phyloP scores from a whole-genome alignment of 495 filamentous ascomycete genomes.

The Chlorociboria aeruginascens region DNA sequence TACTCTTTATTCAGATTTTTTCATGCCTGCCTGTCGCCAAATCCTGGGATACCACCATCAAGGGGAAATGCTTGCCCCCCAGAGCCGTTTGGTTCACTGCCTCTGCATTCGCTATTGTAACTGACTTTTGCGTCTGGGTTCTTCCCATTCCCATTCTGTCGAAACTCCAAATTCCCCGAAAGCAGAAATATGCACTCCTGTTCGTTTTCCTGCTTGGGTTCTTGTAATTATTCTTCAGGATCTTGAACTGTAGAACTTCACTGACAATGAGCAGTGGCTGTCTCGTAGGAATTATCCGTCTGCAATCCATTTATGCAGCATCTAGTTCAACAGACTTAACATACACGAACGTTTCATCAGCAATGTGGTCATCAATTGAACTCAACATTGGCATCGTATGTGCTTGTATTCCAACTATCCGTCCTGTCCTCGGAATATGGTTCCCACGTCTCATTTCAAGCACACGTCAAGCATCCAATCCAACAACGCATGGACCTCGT shows the following conservation, averaged over 20 bases:
- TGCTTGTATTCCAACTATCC: conserved; percentile 25
- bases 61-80: conserved; percentile 34
- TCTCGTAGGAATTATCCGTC: conserved; percentile 26
- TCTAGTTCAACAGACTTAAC: conserved; percentile 24
- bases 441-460: conserved; percentile 25
- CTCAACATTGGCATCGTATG: conserved; percentile 25
- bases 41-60: conserved; percentile 14
- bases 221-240: conserved; percentile 15
- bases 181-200: conserved; percentile 35
- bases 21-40: conserved; percentile 37
- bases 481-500: too few species aligned
- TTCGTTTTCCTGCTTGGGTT: conserved; percentile 36
- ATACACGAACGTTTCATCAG: conserved; percentile 25
- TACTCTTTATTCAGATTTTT: conserved; percentile 25
- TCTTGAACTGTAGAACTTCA: neutral
- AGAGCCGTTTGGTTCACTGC: conserved; percentile 28
- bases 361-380: conserved; percentile 33
- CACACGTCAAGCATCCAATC: too few species aligned
- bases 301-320: conserved; percentile 29
- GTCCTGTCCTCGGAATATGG: conserved; percentile 24
- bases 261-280: neutral
- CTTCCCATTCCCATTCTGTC: conserved; percentile 37
- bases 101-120: conserved; percentile 37
- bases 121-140: conserved; percentile 37
- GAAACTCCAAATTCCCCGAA: conserved; percentile 27